Percentiles rank a stretch among this genome's conserved stretches.
These are phyloP conservation scores for Hirschfeldia incana DNA, from an alignment of 345 rosid genomes.

Conservation along the genomic window DNA sequence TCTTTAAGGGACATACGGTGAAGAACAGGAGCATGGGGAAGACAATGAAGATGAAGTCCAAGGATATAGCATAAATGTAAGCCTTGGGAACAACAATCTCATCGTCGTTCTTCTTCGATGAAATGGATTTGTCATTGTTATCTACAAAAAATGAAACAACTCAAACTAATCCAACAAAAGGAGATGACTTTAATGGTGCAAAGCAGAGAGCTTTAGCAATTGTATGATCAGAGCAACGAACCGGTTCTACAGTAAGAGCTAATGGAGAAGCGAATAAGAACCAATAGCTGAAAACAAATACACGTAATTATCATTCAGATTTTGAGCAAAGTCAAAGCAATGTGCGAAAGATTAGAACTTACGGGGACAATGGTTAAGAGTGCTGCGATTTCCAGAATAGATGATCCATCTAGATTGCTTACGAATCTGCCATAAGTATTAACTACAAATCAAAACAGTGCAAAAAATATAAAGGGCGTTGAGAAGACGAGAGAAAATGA, in stretches of 20 bases:
- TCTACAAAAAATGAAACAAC: slow-evolving; percentile 18
- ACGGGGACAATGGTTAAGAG: slow-evolving; percentile 68
- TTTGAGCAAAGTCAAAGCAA: background rate
- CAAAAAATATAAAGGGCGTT: background rate
- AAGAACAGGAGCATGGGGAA: slow-evolving; percentile 62
- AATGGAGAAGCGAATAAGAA: slow-evolving; percentile 56
- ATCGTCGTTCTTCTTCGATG: slow-evolving; percentile 50
- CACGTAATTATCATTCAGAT: background rate
- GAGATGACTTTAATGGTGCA: background rate
- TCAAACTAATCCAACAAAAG: slow-evolving; percentile 4
- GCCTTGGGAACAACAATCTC: slow-evolving; percentile 43
- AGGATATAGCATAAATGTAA: slow-evolving; percentile 43
- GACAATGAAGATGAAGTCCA: slow-evolving; percentile 66
- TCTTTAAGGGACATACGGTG: slow-evolving; percentile 54
- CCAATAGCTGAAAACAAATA: slow-evolving; percentile 49
- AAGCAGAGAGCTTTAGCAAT: slow-evolving; percentile 1
- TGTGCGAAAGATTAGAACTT: background rate
- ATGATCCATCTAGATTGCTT: slow-evolving; percentile 81
- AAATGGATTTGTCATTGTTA: slow-evolving; percentile 19
- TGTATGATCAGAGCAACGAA: slow-evolving; percentile 27
- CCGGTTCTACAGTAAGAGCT: slow-evolving; percentile 40
- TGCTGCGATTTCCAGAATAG: slow-evolving; percentile 65
- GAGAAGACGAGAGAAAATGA: slow-evolving; percentile 16
- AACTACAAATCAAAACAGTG: background rate
- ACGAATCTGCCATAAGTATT: slow-evolving; percentile 56